Conservation (phyloP, 2,329 filamentous ascomycete genomes). For the Aspergillus ochraceoroseus region DNA sequence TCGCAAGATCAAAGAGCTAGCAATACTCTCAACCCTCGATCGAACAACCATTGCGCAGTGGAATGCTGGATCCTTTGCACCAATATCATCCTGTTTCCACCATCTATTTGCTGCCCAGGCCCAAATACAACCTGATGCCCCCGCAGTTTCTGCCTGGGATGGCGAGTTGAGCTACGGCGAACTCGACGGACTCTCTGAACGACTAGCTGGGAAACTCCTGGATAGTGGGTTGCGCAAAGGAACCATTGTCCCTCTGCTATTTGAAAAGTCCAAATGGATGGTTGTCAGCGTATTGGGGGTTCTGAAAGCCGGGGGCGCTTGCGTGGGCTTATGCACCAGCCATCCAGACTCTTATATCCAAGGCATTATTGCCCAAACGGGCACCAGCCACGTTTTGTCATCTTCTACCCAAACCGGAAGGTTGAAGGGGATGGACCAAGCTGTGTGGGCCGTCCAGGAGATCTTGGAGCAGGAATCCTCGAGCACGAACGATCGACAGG, state of each 20-base stretch:
- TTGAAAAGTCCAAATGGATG: constrained; percentile 13
- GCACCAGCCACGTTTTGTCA: no score
- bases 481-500: neutral
- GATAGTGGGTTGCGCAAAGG: neutral
- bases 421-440: no score
- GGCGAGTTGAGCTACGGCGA: constrained; percentile 13
- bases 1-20: no score
- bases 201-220: constrained; percentile 19
- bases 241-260: constrained; percentile 8
- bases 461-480: neutral
- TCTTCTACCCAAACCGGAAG: no score
- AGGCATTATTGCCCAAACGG: no score
- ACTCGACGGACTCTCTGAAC: constrained; percentile 20
- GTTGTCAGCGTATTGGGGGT: constrained; percentile 12
- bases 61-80: no score
- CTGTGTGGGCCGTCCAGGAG: no score
- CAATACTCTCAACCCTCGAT: no score
- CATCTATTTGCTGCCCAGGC: no score
- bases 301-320: constrained; percentile 12
- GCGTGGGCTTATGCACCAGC: neutral
- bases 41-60: no score
- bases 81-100: no score
- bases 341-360: neutral
- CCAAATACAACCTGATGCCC: constrained; percentile 16
- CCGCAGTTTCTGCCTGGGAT: constrained; percentile 17